A percentile compares a stretch with the other conserved stretches of the same genome.
Evolutionary conservation across 176 grass and related monocot genomes (phyloP).

Genomic region (Stipa capillata): DNA sequence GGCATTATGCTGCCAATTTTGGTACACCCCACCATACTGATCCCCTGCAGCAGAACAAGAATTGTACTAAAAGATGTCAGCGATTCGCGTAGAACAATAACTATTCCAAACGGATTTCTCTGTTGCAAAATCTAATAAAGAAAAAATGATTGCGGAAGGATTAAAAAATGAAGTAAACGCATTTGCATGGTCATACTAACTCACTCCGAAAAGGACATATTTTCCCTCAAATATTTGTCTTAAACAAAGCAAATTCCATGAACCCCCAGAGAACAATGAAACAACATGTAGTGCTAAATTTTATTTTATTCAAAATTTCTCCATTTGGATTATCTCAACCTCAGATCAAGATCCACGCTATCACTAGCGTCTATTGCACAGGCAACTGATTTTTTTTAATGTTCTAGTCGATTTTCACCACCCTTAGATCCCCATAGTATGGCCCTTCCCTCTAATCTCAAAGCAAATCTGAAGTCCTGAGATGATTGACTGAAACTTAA

Average conservation of each 20-base stretch:
- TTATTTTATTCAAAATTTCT: not conserved
- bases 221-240: not conserved
- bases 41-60: slow-evolving; percentile 52
- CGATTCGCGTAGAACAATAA: not conserved
- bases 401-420: too few relatives aligned
- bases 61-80: not conserved
- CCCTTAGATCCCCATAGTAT: too few relatives aligned
- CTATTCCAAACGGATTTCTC: not conserved
- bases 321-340: not conserved
- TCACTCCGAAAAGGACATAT: not conserved
- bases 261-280: not conserved
- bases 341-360: not conserved
- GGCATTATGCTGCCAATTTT: slow-evolving; percentile 77
- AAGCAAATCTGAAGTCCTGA: too few relatives aligned
- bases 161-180: too few relatives aligned
- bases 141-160: not conserved
- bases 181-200: too few relatives aligned
- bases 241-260: not conserved
- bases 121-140: slow-evolving; percentile 5
- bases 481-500: too few relatives aligned
- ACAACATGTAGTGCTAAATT: not conserved
- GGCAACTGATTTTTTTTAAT: too few relatives aligned
- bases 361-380: too few relatives aligned
- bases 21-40: slow-evolving; percentile 48
- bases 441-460: too few relatives aligned